These are phyloP conservation scores for Coemansia biformis DNA, from an alignment of 192 early-diverging fungal species.

Conservation along the genomic window DNA sequence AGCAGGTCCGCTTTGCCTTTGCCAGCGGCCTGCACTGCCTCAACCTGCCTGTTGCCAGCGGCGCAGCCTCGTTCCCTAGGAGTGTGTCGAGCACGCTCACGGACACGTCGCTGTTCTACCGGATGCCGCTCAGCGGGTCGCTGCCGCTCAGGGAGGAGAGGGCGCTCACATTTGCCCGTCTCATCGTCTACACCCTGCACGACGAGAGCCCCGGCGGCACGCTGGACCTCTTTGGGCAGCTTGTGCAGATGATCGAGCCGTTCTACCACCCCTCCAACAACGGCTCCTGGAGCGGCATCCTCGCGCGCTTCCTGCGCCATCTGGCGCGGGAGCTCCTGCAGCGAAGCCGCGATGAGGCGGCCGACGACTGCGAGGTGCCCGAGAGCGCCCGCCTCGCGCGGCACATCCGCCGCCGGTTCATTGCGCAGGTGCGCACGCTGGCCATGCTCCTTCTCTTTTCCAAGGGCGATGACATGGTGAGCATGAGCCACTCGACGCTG, in stretches of 20 bases:
- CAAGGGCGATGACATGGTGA: slow-evolving; percentile 38
- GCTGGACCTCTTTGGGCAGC: slow-evolving; percentile 59
- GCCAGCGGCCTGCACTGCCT: slow-evolving; percentile 47
- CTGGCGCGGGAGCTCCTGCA: slow-evolving; percentile 65
- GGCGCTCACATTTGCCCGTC: slow-evolving; percentile 58
- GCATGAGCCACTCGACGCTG: slow-evolving; percentile 45
- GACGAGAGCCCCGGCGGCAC: slow-evolving; percentile 52
- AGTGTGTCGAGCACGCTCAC: slow-evolving; percentile 13
- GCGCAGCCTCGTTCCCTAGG: slow-evolving; percentile 16
- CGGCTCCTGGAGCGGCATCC: slow-evolving; percentile 73
- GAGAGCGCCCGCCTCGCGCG: slow-evolving; percentile 21
- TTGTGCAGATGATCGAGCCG: slow-evolving; percentile 82
- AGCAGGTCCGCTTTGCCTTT: slow-evolving; percentile 47
- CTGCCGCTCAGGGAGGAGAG: slow-evolving; percentile 43
- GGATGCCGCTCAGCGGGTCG: slow-evolving; percentile 20
- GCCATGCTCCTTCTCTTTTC: slow-evolving; percentile 48
- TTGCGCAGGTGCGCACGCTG: slow-evolving; percentile 29
- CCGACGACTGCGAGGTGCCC: slow-evolving; percentile 19
- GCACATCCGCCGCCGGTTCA: slow-evolving; percentile 37
- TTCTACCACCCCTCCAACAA: slow-evolving; percentile 92
- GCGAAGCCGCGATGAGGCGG: slow-evolving; percentile 39
- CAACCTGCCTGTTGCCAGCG: slow-evolving; percentile 31
- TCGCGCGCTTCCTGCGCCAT: slow-evolving; percentile 66
- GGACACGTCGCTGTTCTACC: slow-evolving; percentile 33
- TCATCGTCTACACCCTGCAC: slow-evolving; percentile 74